Conservation (phyloP, 768 basidiomycete genomes). For the Amanita molliuscula region DNA sequence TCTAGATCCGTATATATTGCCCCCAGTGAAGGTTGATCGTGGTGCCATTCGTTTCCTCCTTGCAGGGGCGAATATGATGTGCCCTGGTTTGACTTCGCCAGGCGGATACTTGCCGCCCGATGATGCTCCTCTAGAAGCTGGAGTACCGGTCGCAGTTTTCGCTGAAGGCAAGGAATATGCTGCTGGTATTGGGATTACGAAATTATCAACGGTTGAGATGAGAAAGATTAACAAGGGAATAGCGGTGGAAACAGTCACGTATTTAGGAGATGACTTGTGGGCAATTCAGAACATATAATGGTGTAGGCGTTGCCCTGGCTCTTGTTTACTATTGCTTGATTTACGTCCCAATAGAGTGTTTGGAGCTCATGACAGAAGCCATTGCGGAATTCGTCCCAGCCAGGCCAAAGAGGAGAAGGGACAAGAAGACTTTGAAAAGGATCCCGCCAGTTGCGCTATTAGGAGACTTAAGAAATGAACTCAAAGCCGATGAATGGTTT, state of each 20-base stretch:
- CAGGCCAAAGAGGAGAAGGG: constrained; percentile 41
- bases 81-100: constrained; percentile 88
- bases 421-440: constrained; percentile 19
- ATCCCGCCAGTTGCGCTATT: constrained; percentile 27
- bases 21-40: constrained; percentile 84
- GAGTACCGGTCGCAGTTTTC: constrained; percentile 78
- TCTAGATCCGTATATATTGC: constrained; percentile 84
- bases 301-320: neutral
- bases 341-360: neutral
- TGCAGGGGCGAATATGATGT: constrained; percentile 93
- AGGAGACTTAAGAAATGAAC: constrained; percentile 32
- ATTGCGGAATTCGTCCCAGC: constrained; percentile 40
- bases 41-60: constrained; percentile 97
- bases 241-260: constrained; percentile 79
- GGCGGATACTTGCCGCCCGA: constrained; percentile 81
- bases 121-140: constrained; percentile 54
- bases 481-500: constrained; percentile 43
- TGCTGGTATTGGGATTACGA: constrained; percentile 76
- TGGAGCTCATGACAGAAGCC: constrained; percentile 2
- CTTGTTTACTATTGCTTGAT: constrained; percentile 3
- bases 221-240: constrained; percentile 81
- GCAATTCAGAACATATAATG: constrained; percentile 47
- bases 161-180: constrained; percentile 97
- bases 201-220: constrained; percentile 83
- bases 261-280: constrained; percentile 89